A percentile compares a stretch with the other conserved stretches of the same genome.
Evolutionary conservation across 2,329 filamentous ascomycete species (phyloP).

Genomic region (Aspergillus melleus): DNA sequence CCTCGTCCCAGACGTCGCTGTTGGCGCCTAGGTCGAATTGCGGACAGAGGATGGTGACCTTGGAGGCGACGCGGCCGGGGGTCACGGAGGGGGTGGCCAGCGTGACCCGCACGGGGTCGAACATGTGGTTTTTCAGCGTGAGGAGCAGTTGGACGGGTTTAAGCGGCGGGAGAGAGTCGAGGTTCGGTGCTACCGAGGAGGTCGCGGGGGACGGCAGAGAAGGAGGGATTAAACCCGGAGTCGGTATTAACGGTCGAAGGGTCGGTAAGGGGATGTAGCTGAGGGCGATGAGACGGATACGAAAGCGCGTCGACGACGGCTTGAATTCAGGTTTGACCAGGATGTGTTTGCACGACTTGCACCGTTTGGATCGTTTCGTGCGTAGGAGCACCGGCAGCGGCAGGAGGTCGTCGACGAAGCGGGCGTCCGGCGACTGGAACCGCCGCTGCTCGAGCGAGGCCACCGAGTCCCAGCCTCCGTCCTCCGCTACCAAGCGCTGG

Average conservation of each 20-base stretch:
- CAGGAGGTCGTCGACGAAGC: conserved; percentile 72
- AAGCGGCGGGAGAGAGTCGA: conserved; percentile 50
- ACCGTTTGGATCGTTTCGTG: conserved; percentile 92
- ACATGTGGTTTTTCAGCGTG: conserved; percentile 90
- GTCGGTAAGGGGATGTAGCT: conserved; percentile 84
- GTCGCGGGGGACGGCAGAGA: conserved; percentile 9
- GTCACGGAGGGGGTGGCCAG: conserved; percentile 81
- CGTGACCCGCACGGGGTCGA: conserved; percentile 83
- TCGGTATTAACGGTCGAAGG: conserved; percentile 59
- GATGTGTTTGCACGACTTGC: conserved; percentile 88
- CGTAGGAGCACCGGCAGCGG: conserved; percentile 80
- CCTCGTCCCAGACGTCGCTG: conserved; percentile 92
- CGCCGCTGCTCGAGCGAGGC: conserved; percentile 54
- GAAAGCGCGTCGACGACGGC: conserved; percentile 82
- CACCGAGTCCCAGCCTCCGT: conserved; percentile 64
- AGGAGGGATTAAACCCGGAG: conserved; percentile 25
- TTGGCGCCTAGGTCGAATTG: conserved; percentile 94
- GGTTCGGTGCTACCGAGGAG: conserved; percentile 35
- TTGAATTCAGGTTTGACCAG: conserved; percentile 93
- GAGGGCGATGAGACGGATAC: conserved; percentile 84
- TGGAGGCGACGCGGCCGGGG: conserved; percentile 72
- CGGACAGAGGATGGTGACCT: conserved; percentile 89
- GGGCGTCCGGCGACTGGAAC: conserved; percentile 52
- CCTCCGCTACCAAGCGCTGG: conserved; percentile 54
- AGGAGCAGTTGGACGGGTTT: conserved; percentile 74